phyloP scores from a whole-genome alignment of 495 filamentous ascomycete genomes.

The Neohortaea acidophila region DNA sequence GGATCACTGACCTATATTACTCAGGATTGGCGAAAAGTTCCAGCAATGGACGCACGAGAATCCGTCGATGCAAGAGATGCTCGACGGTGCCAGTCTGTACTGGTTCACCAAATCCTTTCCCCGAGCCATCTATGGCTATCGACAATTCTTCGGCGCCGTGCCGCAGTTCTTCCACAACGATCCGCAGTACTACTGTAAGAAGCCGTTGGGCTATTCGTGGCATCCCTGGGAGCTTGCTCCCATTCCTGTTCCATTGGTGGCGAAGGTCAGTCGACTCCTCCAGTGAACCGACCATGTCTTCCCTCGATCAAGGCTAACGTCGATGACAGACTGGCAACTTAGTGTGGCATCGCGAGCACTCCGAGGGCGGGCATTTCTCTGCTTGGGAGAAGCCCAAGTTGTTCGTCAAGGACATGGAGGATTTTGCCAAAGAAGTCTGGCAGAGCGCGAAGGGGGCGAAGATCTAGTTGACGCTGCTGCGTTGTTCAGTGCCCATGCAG shows the following conservation, averaged over 20 bases:
- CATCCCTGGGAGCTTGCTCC: constrained; percentile 42
- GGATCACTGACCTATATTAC: background rate
- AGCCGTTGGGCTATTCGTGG: constrained; percentile 43
- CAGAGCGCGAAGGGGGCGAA: background rate
- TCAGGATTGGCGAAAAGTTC: constrained; percentile 53
- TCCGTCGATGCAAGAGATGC: constrained; percentile 38
- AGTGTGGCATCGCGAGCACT: constrained; percentile 33
- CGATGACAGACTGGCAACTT: constrained; percentile 28
- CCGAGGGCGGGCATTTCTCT: constrained; percentile 49
- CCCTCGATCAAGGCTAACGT: too few species aligned
- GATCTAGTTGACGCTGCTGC: too few species aligned
- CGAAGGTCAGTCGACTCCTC: constrained; percentile 16
- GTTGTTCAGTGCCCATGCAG: too few species aligned
- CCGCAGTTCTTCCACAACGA: constrained; percentile 18
- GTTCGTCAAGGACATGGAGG: constrained; percentile 40
- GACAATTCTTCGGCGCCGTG: constrained; percentile 19
- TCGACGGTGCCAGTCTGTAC: constrained; percentile 43
- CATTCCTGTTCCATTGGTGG: constrained; percentile 35
- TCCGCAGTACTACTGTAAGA: constrained; percentile 31
- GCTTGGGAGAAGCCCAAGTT: constrained; percentile 39
- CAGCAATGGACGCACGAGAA: constrained; percentile 45
- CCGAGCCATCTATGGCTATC: constrained; percentile 43
- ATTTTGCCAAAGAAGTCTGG: constrained; percentile 37
- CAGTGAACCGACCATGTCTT: too few species aligned
- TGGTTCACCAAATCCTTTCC: constrained; percentile 50